Base-by-base conservation (phyloP, 257 asterid species). In the Solanum chilense region DNA sequence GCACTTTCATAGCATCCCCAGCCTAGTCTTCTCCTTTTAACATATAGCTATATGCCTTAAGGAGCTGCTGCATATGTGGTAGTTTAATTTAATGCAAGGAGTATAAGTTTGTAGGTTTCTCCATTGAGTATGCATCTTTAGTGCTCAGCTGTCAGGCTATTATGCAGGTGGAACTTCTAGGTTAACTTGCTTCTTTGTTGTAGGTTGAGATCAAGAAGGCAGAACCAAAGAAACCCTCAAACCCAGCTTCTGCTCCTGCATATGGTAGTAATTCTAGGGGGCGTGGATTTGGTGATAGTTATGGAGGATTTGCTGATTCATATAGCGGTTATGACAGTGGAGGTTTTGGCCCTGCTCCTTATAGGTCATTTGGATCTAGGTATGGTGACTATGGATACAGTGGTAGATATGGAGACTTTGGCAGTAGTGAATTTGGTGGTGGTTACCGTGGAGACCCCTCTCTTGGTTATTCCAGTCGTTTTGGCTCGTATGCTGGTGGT, bases 191-290 rank as follows among this genome's bases (percentile, higher is more conserved):
- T 96, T 94, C 96, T 96, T 93, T 96, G 94, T 92, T 96, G 99
- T 95, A 96, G 99, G 99, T 96, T 95, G 99, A 96, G 98, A 90
- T 95, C 97, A 96, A 96, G 99, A 96, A 95, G 91, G 99, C 99
- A 77, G 98, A 96, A 95, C 99, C 98, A 93, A 96, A 96, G 98
- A 96, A 95, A 96, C 98, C 99, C 92, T 96, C 99, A 90, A 96
- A 94, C 98, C 95, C 96, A 74, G 93, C 94, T 68, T 94, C 95
- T 80, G 94, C 91, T 88, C 94, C 98, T 85, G 95, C 98, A 39
- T 95, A 94, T 85, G 94, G 94, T 95, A 96, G 98, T 95, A 93
- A 96, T 76, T 89, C 94, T 96, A 96, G 98, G 98, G 96, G 94
- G 18, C 98, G 97, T 75, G 91, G 91, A 88, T 93, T 93, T 91